Evolutionary conservation across 805 yeast species (phyloP).

Genomic region (Metschnikowia hibisci): DNA sequence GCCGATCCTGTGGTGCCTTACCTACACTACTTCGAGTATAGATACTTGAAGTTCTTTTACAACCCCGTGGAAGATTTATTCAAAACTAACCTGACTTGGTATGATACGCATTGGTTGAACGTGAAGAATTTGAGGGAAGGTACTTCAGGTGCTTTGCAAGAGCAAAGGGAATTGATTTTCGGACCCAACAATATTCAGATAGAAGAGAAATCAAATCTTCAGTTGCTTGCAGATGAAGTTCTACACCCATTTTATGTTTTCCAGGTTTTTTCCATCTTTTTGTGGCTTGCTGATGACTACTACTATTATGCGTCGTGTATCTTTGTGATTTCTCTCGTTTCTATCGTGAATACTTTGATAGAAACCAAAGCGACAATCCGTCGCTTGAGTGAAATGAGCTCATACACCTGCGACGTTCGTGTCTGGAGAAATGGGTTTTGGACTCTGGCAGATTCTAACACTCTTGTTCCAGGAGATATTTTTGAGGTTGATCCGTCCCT

Average conservation of each 20-base stretch:
- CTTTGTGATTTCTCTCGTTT: slow-evolving; percentile 75
- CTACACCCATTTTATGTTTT: slow-evolving; percentile 94
- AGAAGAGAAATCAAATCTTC: slow-evolving; percentile 61
- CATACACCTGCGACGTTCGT: slow-evolving; percentile 73
- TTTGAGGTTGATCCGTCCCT: slow-evolving; percentile 88
- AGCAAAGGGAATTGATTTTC: slow-evolving; percentile 68
- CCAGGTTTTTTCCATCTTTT: slow-evolving; percentile 84
- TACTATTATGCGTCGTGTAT: slow-evolving; percentile 93
- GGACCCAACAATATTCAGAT: slow-evolving; percentile 74
- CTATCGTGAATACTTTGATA: slow-evolving; percentile 74
- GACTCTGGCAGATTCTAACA: slow-evolving; percentile 72
- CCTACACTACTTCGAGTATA: slow-evolving; percentile 68
- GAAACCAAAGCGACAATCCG: slow-evolving; percentile 77
- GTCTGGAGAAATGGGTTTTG: slow-evolving; percentile 92
- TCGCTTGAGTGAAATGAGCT: slow-evolving; percentile 70
- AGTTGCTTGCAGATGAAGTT: slow-evolving; percentile 78
- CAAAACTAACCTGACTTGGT: slow-evolving; percentile 83
- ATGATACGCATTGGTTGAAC: slow-evolving; percentile 72
- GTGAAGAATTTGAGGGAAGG: slow-evolving; percentile 59
- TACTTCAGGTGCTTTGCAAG: slow-evolving; percentile 61
- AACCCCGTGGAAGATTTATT: slow-evolving; percentile 86
- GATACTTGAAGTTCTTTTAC: slow-evolving; percentile 79
- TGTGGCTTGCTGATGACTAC: slow-evolving; percentile 92
- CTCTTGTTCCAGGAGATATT: slow-evolving; percentile 93
- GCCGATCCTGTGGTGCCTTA: slow-evolving; percentile 65